phyloP scores from a whole-genome alignment of 805 yeast species.

The Ogataea sp. region DNA sequence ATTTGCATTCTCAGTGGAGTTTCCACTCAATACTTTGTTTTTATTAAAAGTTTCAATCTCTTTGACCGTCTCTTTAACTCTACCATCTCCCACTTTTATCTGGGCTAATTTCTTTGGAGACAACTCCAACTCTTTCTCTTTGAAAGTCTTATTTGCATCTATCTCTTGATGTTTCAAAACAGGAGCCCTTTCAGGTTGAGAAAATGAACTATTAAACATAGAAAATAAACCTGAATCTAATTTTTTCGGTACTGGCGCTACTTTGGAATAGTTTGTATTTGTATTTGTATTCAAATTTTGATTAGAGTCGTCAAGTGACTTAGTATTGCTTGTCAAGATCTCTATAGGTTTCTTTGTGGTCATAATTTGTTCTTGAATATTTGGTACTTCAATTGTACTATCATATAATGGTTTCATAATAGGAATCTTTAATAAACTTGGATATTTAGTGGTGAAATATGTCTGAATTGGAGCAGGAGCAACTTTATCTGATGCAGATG shows the following conservation, averaged over 20 bases:
- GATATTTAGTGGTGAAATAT: neutral
- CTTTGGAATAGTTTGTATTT: no score
- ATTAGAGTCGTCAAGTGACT: neutral
- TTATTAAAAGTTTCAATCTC: constrained; percentile 14
- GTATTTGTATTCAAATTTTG: no score
- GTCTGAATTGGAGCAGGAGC: neutral
- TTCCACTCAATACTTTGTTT: constrained; percentile 6
- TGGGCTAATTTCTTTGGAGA: constrained; percentile 12
- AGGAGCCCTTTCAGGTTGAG: neutral
- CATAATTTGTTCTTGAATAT: neutral
- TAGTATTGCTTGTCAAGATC: no score
- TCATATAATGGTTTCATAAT: neutral
- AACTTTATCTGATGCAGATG: neutral
- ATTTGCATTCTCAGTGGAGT: constrained; percentile 3
- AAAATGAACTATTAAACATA: neutral
- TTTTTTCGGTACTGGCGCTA: neutral
- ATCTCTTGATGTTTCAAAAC: neutral
- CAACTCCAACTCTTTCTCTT: constrained; percentile 6
- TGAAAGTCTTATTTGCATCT: neutral
- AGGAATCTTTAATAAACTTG: neutral
- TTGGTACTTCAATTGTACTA: neutral
- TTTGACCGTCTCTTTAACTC: constrained; percentile 19
- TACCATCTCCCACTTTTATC: constrained; percentile 14
- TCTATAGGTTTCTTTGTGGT: neutral
- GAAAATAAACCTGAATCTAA: neutral